Conservation (phyloP, 2,329 filamentous ascomycete species). For the Venturia carpophila region DNA sequence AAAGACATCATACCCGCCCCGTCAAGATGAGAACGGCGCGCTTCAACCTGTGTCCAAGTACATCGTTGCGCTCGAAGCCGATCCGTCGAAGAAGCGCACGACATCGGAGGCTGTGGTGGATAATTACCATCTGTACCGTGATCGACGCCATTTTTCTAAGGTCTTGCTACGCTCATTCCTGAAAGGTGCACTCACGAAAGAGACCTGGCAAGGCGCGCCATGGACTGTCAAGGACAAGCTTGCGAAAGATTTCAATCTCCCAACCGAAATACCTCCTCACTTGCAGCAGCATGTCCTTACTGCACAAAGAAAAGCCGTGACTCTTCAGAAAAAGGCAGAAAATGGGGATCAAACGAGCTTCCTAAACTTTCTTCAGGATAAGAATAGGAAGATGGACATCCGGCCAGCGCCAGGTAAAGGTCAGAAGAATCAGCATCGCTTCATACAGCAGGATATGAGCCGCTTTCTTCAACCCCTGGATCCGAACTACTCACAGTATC, state of each 20-base stretch:
- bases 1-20: slow-evolving; percentile 66
- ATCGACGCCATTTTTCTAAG: slow-evolving; percentile 90
- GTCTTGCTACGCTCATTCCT: slow-evolving; percentile 88
- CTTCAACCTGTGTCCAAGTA: slow-evolving; percentile 67
- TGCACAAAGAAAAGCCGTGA: slow-evolving; percentile 59
- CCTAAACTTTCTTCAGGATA: slow-evolving; percentile 44
- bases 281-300: slow-evolving; percentile 69
- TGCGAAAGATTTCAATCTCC: slow-evolving; percentile 76
- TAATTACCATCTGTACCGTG: slow-evolving; percentile 70
- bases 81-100: slow-evolving; percentile 11
- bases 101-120: slow-evolving; percentile 14
- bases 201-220: slow-evolving; percentile 91
- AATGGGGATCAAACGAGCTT: slow-evolving; percentile 35
- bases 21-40: slow-evolving; percentile 56
- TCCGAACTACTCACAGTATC: slow-evolving; percentile 8
- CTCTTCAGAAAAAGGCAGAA: slow-evolving; percentile 47
- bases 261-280: slow-evolving; percentile 75
- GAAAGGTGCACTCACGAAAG: slow-evolving; percentile 85
- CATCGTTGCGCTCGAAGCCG: slow-evolving; percentile 52
- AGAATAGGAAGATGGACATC: slow-evolving; percentile 40
- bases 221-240: slow-evolving; percentile 89
- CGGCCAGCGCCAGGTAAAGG: slow-evolving; percentile 57
- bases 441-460: slow-evolving; percentile 18
- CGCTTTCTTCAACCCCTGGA: slow-evolving; percentile 12
- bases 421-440: slow-evolving; percentile 17